Base-by-base conservation (phyloP, 2,329 filamentous ascomycete species). In the Xylariaceae sp. region DNA sequence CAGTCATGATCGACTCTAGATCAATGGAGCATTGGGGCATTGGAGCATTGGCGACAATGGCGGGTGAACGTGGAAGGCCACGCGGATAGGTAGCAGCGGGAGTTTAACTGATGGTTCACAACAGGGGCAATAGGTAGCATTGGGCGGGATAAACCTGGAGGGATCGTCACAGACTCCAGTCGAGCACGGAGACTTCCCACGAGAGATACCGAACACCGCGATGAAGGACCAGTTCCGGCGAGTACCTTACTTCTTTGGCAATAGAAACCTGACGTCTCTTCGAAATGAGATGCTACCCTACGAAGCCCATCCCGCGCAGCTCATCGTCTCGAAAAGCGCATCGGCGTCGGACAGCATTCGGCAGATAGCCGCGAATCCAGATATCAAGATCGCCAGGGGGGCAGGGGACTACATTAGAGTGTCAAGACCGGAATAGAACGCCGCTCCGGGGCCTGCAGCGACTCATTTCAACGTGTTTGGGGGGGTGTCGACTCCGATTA, bases 321-420 rank as follows among this genome's bases (percentile, higher is more conserved):
- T 26, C 6, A 26, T n/a, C 22, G 22, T 6, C 22, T 11, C 22
- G 6, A 6, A 6, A 11, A 26, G 11, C 11, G 11, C 22, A 26
- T 26, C 22, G 22, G 11, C 22, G 22, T 11, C 22, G 22, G 22
- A 26, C 22, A 26, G 11, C 22, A 26, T 26, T 11, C 6, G 22
- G 22, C 22, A 26, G 22, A 26, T 26, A 26, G 6, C 22, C 22
- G 22, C 22, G 22, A 26, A 26, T 26, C 22, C 30, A 35, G 18
- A 35, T 48, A 50, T 51, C 49, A 43, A 53, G 50, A 51, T 51
- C 48, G 50, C 47, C 50, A 53, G 47, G 47, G 47, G 51, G 48
- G 38, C 29, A 37, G 48, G 34, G 36, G 40, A 45, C 45, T 44
- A 35, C 19, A 15, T 40, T 17, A 32, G 16, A 32, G 30, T n/a